These are phyloP conservation scores for Fusarium pseudograminearum DNA, from an alignment of 2,329 filamentous ascomycete genomes.

Conservation along the genomic window DNA sequence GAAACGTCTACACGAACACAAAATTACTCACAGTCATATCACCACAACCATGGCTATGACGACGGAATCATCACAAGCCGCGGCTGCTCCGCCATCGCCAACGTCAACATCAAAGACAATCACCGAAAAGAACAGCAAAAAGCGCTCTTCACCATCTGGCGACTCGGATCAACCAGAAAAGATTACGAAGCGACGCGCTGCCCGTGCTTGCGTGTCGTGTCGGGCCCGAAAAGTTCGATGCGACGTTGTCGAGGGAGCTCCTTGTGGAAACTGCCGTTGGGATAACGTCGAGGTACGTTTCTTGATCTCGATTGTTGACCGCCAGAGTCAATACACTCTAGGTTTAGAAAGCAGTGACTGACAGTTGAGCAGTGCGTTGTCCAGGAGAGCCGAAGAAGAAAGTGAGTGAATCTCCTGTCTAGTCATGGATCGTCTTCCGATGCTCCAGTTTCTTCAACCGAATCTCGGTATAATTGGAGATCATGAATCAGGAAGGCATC, in stretches of 20 bases:
- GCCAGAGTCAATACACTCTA: slow-evolving; percentile 13
- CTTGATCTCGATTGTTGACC: slow-evolving; percentile 13
- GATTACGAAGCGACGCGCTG: slow-evolving; percentile 82
- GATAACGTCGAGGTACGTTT: slow-evolving; percentile 74
- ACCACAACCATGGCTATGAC: slow-evolving; percentile 37
- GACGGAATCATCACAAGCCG: slow-evolving; percentile 43
- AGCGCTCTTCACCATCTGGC: slow-evolving; percentile 50
- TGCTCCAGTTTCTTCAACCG: slow-evolving; percentile 6
- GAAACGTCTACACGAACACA: background rate
- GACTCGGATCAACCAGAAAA: slow-evolving; percentile 57
- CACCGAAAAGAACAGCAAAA: slow-evolving; percentile 51
- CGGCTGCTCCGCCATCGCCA: slow-evolving; percentile 48
- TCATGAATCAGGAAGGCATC: slow-evolving; percentile 22
- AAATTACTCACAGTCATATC: slow-evolving; percentile 5
- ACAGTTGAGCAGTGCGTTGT: slow-evolving; percentile 67
- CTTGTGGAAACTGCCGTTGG: slow-evolving; percentile 88
- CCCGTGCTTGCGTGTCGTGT: slow-evolving; percentile 90
- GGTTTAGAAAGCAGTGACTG: slow-evolving; percentile 32
- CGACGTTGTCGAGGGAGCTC: slow-evolving; percentile 89
- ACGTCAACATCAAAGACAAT: slow-evolving; percentile 47
- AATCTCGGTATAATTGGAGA: slow-evolving; percentile 22
- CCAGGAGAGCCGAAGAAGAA: slow-evolving; percentile 85
- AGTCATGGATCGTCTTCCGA: slow-evolving; percentile 22
- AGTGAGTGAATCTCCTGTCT: slow-evolving; percentile 67
- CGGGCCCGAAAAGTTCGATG: slow-evolving; percentile 91